Evolutionary conservation across 345 rosid genomes (phyloP).

Genomic region (Jatropha curcas): DNA sequence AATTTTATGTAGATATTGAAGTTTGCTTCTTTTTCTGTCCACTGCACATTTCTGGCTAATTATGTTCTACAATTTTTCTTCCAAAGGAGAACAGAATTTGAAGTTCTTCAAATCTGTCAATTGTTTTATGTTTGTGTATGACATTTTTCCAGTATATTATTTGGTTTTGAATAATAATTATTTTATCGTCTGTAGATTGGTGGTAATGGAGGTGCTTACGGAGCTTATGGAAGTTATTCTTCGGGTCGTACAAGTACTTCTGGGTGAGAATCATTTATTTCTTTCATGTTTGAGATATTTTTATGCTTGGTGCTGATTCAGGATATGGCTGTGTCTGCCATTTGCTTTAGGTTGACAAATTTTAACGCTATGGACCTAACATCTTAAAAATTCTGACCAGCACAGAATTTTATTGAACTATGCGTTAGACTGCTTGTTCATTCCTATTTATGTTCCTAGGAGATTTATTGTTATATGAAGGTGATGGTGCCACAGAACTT

Average conservation of each 20-base stretch:
- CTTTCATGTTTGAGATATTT: not conserved
- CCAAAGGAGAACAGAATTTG: not conserved
- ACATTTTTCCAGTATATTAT: not conserved
- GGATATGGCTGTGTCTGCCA: not conserved
- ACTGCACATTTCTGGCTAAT: not conserved
- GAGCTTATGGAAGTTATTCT: conserved; percentile 83
- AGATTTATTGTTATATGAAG: conserved; percentile 10
- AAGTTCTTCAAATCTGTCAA: not conserved
- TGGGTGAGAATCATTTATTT: conserved; percentile 61
- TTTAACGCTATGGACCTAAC: not conserved
- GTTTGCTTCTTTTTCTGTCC: not conserved
- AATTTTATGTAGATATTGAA: not conserved
- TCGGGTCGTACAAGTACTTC: conserved; percentile 70
- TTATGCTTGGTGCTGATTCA: not conserved
- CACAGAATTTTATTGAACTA: not conserved
- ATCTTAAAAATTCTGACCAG: conserved; percentile 12
- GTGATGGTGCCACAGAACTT: conserved; percentile 20
- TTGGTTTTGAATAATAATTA: conserved; percentile 11
- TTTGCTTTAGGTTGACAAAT: not conserved
- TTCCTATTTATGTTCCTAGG: not conserved
- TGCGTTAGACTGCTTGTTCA: conserved; percentile 3
- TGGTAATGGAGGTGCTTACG: conserved; percentile 71
- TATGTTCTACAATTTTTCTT: not conserved
- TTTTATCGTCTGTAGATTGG: conserved; percentile 54
- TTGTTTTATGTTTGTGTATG: not conserved